A percentile compares a stretch with the other conserved stretches of the same genome.
These are phyloP conservation scores for Pseudocercospora vitis DNA, from an alignment of 2,329 filamentous ascomycete genomes.

Conservation along the genomic window DNA sequence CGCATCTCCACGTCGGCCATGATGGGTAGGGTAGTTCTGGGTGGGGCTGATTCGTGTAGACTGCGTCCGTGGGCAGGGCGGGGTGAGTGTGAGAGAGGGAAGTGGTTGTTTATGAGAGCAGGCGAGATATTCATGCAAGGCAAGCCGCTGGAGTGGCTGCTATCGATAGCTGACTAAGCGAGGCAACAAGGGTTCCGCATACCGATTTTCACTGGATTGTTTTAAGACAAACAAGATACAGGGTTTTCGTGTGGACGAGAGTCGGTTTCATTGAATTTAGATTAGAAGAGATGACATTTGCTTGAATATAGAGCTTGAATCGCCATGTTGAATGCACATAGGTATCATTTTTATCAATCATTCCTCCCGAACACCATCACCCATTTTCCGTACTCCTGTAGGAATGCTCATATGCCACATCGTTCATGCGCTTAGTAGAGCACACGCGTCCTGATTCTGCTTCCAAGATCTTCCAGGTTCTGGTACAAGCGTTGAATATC, in stretches of 20 bases:
- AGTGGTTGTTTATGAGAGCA: no score
- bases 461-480: conserved; percentile 69
- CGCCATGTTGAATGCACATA: conserved; percentile 25
- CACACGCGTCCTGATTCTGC: conserved; percentile 50
- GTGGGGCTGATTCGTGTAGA: no score
- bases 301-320: neutral
- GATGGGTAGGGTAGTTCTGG: no score
- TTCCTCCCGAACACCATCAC: conserved; percentile 4
- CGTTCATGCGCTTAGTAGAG: conserved; percentile 40
- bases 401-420: neutral
- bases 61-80: no score
- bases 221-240: no score
- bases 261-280: no score
- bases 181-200: conserved; percentile 5
- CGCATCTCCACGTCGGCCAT: conserved; percentile 99
- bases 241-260: no score
- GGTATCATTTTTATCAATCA: conserved; percentile 13
- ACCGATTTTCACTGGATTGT: no score
- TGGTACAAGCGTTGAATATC: conserved; percentile 87
- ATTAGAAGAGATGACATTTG: neutral
- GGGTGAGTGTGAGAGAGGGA: no score
- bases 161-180: conserved; percentile 9
- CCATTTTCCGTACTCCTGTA: neutral
- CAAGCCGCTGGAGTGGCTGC: neutral
- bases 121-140: neutral